phyloP scores from a whole-genome alignment of 352 stramenopile species.

The Pythium pyrilobum region DNA sequence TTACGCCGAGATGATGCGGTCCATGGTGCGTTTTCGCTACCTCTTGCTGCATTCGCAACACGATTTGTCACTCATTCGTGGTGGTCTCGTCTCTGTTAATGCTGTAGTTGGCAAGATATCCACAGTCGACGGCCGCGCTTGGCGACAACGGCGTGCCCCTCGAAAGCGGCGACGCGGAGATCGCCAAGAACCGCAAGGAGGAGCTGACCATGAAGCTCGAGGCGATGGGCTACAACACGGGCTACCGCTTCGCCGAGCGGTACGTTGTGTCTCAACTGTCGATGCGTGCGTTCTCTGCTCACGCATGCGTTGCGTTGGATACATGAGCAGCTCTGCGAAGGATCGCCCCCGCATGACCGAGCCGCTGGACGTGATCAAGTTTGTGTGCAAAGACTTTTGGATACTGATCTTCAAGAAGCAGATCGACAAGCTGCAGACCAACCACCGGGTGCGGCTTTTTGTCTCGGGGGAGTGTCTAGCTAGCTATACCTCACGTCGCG shows the following conservation, averaged over 20 bases:
- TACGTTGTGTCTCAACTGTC: constrained; percentile 9
- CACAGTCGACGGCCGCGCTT: constrained; percentile 27
- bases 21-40: constrained; percentile 76
- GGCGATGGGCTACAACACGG: constrained; percentile 83
- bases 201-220: constrained; percentile 80
- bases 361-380: constrained; percentile 96
- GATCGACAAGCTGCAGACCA: constrained; percentile 98
- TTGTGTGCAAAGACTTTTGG: constrained; percentile 98
- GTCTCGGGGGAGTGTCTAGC: not conserved
- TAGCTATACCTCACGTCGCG: no score
- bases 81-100: not conserved
- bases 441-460: constrained; percentile 79
- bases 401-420: constrained; percentile 97
- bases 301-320: no score
- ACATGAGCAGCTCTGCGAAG: constrained; percentile 36
- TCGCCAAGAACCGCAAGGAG: constrained; percentile 59
- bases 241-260: constrained; percentile 79
- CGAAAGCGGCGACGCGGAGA: constrained; percentile 32
- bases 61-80: not conserved
- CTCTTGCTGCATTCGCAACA: not conserved
- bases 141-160: constrained; percentile 19
- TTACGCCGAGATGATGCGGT: constrained; percentile 82
- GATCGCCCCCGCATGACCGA: constrained; percentile 80
- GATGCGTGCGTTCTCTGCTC: no score
- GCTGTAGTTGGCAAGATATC: constrained; percentile 59